Evolutionary conservation across 2,329 filamentous ascomycete species (phyloP), one percentile per base, ranked within the genome.

Genomic region (Ampelomyces quisqualis): DNA sequence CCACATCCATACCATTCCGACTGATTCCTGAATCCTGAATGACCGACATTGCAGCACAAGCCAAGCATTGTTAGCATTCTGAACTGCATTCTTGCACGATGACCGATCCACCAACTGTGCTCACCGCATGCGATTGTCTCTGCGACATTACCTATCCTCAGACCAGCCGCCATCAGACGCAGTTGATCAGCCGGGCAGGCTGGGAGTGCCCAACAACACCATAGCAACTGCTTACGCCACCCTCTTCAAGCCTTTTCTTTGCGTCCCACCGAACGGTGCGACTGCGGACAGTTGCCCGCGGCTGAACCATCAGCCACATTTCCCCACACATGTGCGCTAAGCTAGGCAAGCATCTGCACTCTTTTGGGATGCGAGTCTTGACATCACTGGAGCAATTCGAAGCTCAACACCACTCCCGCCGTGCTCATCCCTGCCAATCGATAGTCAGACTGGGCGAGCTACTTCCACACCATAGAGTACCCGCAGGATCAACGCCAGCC

Each of bases 321-420:
- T 52, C 46, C 38, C 43, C 51, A 52, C 40, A 54, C 34, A 42
- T 35, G 24, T 40, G 35, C 49, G 26, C 46, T 50, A 52, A 24
- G 43, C 15, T 38, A 13, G 32, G 32, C 43, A 48, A 48, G 51
- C 46, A 34, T 42, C 40, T 32, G 28, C 27, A 23, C 40, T 43
- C 23, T 31, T 49, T 49, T 22, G 30, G 37, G 49, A 47, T 35
- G 23, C 34, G 33, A 54, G 48, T 51, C 45, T 46, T 50, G 46
- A 52, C 41, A 50, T 48, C 41, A 44, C 42, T 41, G 22, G 28
- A 20, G 24, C 34, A 33, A 17, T 38, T 33, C 23, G 37, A 23
- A 21, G 27, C 39, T 44, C 35, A 40, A 40, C 29, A 47, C 41
- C 46, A 42, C 41, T 44, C 34, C 35, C 32, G 46, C 33, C 30